Base-by-base conservation (phyloP, 2,329 filamentous ascomycete genomes). In the Hansfordia pulvinata region DNA sequence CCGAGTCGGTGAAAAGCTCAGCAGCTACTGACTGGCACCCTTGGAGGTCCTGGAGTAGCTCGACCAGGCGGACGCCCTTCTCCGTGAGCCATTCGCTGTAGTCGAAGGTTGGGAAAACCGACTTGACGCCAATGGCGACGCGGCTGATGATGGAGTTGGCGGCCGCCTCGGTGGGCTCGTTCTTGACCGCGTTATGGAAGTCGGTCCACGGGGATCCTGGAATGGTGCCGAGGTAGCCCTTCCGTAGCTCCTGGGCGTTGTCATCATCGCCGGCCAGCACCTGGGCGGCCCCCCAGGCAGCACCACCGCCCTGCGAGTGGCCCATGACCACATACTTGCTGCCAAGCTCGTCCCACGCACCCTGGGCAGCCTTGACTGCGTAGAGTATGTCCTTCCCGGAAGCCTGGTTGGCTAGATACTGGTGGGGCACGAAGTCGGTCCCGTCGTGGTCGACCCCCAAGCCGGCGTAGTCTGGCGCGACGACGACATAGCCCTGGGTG, bases 21-120 rank as follows among this genome's bases (percentile, higher is more conserved):
- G 7, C 7, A 14, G 21, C 11, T 6, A 28, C 16, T 4, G 21
- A 24, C 19, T 19, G 20, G 21, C 27, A 28, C n/a, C 27, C 27
- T 10, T 28, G 27, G 20, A 28, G 27, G 21, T 28, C 27, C 15
- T 28, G 21, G 6, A 28, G 13, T 13, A 28, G 21, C 21, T 28
- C 20, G 3, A 28, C 17, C 8, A 17, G 6, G 12, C 27, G 17
- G 4, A 20, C 21, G 14, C 27, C 21, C n/a, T 23, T 23, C 15
- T 23, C 20, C 14, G 27, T 28, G 9, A 28, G 20, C 27, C 27
- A 28, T 12, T 28, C 27, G 20, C 20, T 4, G 20, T 16, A 16
- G 3, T 6, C 4, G 27, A 28, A 28, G 11, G 27, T 13, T 6
- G 27, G 21, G 9, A 28, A 19, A 13, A 28, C n/a, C 9, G 27